These are phyloP conservation scores for Penicillium sp. DNA, from an alignment of 2,329 filamentous ascomycete species.

Conservation along the genomic window DNA sequence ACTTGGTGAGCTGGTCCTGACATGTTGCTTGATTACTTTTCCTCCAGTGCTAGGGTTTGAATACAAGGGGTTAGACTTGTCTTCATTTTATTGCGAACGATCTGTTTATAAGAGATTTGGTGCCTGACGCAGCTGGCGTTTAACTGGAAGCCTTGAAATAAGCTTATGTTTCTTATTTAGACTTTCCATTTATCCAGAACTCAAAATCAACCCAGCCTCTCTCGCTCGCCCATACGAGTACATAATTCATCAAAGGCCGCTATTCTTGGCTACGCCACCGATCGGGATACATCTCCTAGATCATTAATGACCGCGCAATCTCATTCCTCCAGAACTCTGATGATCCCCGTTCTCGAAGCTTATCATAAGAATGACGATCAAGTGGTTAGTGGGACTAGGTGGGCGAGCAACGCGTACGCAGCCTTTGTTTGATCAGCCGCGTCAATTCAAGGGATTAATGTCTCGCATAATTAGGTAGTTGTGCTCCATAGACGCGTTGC, in stretches of 20 bases:
- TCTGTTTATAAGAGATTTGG: neutral
- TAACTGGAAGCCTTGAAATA: neutral
- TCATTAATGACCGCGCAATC: neutral
- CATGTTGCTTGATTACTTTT: neutral
- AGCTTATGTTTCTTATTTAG: neutral
- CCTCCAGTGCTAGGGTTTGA: neutral
- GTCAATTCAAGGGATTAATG: neutral
- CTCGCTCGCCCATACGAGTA: neutral
- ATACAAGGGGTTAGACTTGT: neutral
- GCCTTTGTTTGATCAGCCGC: neutral
- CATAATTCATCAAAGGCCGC: no score
- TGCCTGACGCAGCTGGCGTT: neutral
- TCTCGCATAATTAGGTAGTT: neutral
- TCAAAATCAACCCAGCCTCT: neutral
- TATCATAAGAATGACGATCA: neutral
- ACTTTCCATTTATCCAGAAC: neutral
- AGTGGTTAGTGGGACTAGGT: no score
- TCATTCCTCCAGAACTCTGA: neutral
- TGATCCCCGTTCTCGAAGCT: neutral
- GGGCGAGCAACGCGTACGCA: neutral
- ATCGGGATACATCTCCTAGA: neutral
- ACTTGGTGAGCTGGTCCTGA: neutral
- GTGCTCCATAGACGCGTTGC: neutral
- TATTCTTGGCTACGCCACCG: neutral
- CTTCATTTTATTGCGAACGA: neutral